These are phyloP conservation scores for Coemansia sp. DNA, from an alignment of 192 early-diverging fungal species.

Conservation along the genomic window DNA sequence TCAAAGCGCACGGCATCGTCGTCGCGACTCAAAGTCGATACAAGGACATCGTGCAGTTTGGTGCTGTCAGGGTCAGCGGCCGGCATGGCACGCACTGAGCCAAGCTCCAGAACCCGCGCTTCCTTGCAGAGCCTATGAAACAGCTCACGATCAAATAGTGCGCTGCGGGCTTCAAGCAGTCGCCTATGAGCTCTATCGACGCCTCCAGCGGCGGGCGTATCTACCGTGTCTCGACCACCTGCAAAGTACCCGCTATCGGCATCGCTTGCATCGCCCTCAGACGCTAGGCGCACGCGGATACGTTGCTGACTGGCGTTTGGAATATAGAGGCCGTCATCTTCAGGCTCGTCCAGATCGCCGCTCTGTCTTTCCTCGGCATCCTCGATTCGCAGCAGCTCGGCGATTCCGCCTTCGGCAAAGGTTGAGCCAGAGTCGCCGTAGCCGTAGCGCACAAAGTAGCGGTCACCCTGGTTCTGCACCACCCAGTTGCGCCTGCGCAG, in stretches of 20 bases:
- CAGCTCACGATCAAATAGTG: constrained; percentile 42
- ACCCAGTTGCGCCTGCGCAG: constrained; percentile 32
- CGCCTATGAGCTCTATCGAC: constrained; percentile 25
- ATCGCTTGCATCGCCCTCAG: not conserved
- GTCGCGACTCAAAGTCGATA: constrained; percentile 29
- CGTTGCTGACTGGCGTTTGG: constrained; percentile 5
- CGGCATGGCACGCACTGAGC: constrained; percentile 18
- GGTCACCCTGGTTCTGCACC: constrained; percentile 33
- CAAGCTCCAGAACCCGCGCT: constrained; percentile 44
- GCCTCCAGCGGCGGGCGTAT: not conserved
- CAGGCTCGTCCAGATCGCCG: not conserved
- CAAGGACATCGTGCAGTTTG: constrained; percentile 20
- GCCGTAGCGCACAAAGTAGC: constrained; percentile 37
- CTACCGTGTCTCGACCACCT: not conserved
- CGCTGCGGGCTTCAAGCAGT: constrained; percentile 14
- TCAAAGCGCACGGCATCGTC: constrained; percentile 32
- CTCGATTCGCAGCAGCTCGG: constrained; percentile 33
- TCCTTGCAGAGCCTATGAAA: constrained; percentile 38
- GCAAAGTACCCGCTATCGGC: not conserved
- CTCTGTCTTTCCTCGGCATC: not conserved
- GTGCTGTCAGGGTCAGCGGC: not conserved
- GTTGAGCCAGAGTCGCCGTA: constrained; percentile 26
- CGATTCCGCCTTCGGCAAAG: constrained; percentile 25
- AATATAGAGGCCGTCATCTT: constrained; percentile 9
- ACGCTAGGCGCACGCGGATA: constrained; percentile 11